Evolutionary conservation across 441 rosid species (phyloP).

Genomic region (Omphalea diandra): DNA sequence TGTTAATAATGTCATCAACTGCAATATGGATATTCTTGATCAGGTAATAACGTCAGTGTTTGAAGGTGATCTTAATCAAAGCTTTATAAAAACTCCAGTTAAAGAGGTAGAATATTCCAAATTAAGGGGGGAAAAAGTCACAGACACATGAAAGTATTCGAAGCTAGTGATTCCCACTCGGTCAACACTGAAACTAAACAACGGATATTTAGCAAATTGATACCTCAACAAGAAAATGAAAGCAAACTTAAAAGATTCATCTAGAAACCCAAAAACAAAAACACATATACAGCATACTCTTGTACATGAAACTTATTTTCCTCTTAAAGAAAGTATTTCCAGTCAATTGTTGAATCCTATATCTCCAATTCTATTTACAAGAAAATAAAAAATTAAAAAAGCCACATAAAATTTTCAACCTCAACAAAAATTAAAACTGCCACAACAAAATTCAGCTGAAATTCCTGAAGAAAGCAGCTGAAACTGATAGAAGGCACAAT

Average conservation of each 20-base stretch:
- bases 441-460: not conserved
- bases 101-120: not conserved
- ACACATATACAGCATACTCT: not conserved
- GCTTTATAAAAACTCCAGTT: not conserved
- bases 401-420: not conserved
- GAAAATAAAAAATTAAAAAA: not conserved
- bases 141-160: not conserved
- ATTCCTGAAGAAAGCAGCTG: not conserved
- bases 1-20: too few relatives aligned
- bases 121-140: not conserved
- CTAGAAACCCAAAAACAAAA: not conserved
- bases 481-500: not conserved
- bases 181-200: too few relatives aligned
- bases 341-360: too few relatives aligned
- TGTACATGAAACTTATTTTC: not conserved
- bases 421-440: conserved; percentile 4
- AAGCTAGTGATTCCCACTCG: not conserved
- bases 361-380: not conserved
- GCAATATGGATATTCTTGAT: not conserved
- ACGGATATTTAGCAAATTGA: not conserved
- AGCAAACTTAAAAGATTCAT: too few relatives aligned
- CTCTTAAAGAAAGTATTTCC: not conserved
- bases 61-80: not conserved
- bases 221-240: not conserved
- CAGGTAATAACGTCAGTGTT: not conserved